Evolutionary conservation across 208 protist species (phyloP).

Genomic region (Trypanosoma boissoni): DNA sequence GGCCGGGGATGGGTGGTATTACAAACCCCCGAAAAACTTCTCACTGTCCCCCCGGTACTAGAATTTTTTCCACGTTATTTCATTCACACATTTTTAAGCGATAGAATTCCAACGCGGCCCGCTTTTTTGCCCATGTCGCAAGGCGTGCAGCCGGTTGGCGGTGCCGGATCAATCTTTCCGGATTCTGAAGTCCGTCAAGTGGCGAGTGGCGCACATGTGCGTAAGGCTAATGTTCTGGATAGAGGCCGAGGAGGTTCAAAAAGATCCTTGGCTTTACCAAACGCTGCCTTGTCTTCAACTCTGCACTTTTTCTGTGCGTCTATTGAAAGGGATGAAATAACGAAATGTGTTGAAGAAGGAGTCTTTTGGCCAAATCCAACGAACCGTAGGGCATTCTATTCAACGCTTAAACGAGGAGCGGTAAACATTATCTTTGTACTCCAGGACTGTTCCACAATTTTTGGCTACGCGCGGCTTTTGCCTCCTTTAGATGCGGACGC

Average conservation of each 20-base stretch:
- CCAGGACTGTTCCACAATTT: conserved; percentile 35
- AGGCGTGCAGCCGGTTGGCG: background rate
- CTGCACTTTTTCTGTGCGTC: conserved; percentile 38
- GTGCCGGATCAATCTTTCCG: background rate
- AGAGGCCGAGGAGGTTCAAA: background rate
- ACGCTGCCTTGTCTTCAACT: conserved; percentile 10
- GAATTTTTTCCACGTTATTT: conserved; percentile 67
- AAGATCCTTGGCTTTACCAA: background rate
- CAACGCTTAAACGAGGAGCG: conserved; percentile 30
- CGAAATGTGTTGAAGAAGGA: conserved; percentile 43
- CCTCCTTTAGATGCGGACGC: conserved; percentile 16
- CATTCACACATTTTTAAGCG: conserved; percentile 60
- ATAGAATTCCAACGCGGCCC: conserved; percentile 40
- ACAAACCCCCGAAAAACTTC: conserved; percentile 46
- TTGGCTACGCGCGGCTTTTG: conserved; percentile 55
- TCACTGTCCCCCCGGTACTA: conserved; percentile 50
- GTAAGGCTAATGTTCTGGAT: background rate
- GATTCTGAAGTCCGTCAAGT: background rate
- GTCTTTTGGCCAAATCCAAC: conserved; percentile 38
- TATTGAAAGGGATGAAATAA: conserved; percentile 43
- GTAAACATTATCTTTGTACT: conserved; percentile 52
- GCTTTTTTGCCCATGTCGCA: conserved; percentile 6
- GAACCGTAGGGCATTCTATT: conserved; percentile 40
- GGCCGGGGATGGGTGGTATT: conserved; percentile 78
- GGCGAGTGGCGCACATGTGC: conserved; percentile 2